phyloP scores from a whole-genome alignment of 768 basidiomycete species.

The Filobasidium floriforme region DNA sequence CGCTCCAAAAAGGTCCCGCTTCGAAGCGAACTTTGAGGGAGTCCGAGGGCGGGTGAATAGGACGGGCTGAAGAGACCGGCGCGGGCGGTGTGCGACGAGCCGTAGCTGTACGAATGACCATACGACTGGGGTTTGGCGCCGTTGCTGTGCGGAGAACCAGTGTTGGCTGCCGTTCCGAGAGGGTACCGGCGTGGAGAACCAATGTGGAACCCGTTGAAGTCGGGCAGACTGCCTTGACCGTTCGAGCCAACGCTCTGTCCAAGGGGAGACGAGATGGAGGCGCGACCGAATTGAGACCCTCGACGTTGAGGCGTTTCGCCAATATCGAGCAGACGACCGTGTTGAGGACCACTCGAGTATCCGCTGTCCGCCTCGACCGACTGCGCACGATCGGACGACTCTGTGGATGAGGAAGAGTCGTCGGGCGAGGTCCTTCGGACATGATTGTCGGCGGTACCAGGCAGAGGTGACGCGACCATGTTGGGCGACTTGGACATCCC shows the following conservation, averaged over 20 bases:
- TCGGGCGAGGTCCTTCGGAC: slow-evolving; percentile 20
- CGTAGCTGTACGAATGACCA: slow-evolving; percentile 2
- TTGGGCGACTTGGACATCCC: slow-evolving; percentile 36
- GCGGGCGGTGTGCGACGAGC: slow-evolving; percentile 16
- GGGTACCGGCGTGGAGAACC: slow-evolving; percentile 9
- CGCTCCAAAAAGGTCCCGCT: slow-evolving; percentile 23
- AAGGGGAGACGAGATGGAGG: background rate
- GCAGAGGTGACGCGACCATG: slow-evolving; percentile 32
- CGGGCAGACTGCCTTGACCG: slow-evolving; percentile 17
- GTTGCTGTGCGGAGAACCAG: slow-evolving; percentile 12
- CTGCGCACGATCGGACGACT: slow-evolving; percentile 18
- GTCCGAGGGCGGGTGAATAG: slow-evolving; percentile 24
- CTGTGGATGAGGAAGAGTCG: slow-evolving; percentile 19
- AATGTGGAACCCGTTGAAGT: slow-evolving; percentile 23
- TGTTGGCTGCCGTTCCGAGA: slow-evolving; percentile 3
- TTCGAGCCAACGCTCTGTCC: slow-evolving; percentile 5
- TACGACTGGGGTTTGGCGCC: slow-evolving; percentile 11
- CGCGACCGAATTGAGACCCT: background rate
- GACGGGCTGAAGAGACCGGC: slow-evolving; percentile 30
- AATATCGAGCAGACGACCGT: slow-evolving; percentile 11
- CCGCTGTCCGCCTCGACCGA: slow-evolving; percentile 20
- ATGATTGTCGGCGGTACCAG: slow-evolving; percentile 3
- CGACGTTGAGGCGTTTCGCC: background rate
- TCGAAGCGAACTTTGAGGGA: slow-evolving; percentile 30
- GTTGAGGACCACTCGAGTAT: slow-evolving; percentile 14